Percentiles rank a stretch among this genome's conserved stretches.
Evolutionary conservation across 257 asterid genomes (phyloP).

Genomic region (Solanum dulcamara): DNA sequence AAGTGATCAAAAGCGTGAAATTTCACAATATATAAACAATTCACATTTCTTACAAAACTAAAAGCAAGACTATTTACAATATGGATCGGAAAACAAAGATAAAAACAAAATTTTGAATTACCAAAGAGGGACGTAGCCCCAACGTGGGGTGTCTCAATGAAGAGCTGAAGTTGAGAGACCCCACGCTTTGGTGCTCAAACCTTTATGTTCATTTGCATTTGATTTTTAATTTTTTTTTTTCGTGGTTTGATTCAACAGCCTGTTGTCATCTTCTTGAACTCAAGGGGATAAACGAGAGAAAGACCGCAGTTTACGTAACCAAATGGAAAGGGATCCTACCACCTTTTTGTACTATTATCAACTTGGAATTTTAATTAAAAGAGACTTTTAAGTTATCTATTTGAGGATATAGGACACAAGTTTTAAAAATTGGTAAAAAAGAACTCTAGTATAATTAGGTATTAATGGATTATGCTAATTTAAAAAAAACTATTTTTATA

Average conservation of each 20-base stretch:
- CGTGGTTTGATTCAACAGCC: not conserved
- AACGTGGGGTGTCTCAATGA: not conserved
- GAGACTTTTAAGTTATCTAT: too few species aligned
- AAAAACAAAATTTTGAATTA: not conserved
- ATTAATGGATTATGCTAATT: too few species aligned
- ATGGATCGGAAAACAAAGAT: not conserved
- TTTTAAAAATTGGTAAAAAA: too few species aligned
- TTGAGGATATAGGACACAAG: too few species aligned
- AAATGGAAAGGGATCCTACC: not conserved
- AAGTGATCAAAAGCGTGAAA: not conserved
- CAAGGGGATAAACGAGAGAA: not conserved
- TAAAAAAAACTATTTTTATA: too few species aligned
- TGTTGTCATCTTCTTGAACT: not conserved
- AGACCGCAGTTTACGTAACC: slow-evolving; percentile 34
- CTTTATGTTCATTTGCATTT: not conserved
- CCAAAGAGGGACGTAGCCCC: not conserved
- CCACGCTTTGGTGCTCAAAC: not conserved
- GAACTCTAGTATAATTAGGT: too few species aligned
- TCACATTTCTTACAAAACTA: not conserved
- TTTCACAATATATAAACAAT: not conserved
- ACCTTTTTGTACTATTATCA: not conserved
- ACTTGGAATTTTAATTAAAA: too few species aligned
- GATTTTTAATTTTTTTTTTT: not conserved
- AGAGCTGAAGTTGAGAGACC: slow-evolving; percentile 1
- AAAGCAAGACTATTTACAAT: not conserved